A percentile compares a stretch with the other conserved stretches of the same genome.
Conservation (phyloP, 192 early-diverging fungal genomes). For the Rhizophagus clarus region DNA sequence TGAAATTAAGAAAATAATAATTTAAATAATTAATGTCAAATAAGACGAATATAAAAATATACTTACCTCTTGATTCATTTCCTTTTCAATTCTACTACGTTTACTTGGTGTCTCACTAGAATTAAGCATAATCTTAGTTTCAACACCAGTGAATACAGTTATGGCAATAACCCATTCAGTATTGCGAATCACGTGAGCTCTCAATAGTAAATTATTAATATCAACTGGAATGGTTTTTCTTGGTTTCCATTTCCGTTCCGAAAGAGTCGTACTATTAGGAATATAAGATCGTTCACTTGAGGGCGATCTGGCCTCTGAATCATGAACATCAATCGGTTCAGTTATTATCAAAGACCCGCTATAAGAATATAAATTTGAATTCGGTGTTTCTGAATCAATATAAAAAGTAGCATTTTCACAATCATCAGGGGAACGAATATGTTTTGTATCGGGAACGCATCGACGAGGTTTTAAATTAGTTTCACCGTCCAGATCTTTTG, state of each 20-base stretch:
- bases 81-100: constrained; percentile 81
- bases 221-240: constrained; percentile 64
- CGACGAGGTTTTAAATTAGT: constrained; percentile 92
- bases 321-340: constrained; percentile 14
- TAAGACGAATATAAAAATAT: constrained; percentile 9
- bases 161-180: constrained; percentile 89
- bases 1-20: constrained; percentile 3
- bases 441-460: constrained; percentile 63
- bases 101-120: constrained; percentile 89
- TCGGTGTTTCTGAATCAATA: constrained; percentile 77
- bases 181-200: constrained; percentile 89
- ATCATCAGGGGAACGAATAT: constrained; percentile 72
- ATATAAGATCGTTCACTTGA: background rate
- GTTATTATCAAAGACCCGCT: constrained; percentile 66
- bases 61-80: constrained; percentile 77
- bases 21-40: background rate
- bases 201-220: constrained; percentile 81
- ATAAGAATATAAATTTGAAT: constrained; percentile 76
- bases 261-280: background rate
- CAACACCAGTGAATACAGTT: constrained; percentile 80
- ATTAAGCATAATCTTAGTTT: constrained; percentile 93
- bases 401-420: constrained; percentile 66
- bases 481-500: constrained; percentile 95
- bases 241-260: constrained; percentile 1
- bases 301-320: background rate